Base-by-base conservation (phyloP, 2,329 filamentous ascomycete species). In the Byssothecium circinans region DNA sequence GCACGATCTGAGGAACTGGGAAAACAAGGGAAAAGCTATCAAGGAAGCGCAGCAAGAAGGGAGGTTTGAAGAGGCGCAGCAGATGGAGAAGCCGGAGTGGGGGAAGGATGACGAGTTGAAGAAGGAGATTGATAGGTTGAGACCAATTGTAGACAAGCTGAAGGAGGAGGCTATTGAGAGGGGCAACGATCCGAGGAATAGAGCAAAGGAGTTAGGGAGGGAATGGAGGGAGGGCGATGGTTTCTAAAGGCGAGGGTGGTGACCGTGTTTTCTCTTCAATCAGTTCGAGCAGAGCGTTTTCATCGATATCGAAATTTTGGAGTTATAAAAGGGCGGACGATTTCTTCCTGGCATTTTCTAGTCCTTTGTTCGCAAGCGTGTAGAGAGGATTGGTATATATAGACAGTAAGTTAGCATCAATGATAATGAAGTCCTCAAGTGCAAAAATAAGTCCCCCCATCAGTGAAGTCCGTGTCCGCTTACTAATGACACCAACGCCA, bases 201-300 rank as follows among this genome's bases (percentile, higher is more conserved):
- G 82, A 47, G 82, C 81, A 1, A 47, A 68, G 52, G 80, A 82
- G 57, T 73, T 73, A 8, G 80, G 81, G 29, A 74, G 80, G 43
- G 65, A 69, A 36, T 83, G 79, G 80, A 75, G 75, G 30, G 77
- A 80, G 35, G 80, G 78, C 1, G 79, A 82, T 62, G 78, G 78
- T 2, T 82, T 77, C 58, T 82, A 32, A 10, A 17, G n/a, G n/a
- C 35, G 35, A 18, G 14, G 19, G 6, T 39, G 6, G 36, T 39
- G 19, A 27, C n/a, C n/a, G n/a, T n/a, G n/a, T n/a, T n/a, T n/a
- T n/a, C n/a, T n/a, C n/a, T n/a, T n/a, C n/a, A n/a, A n/a, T n/a
- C n/a, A n/a, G n/a, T n/a, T n/a, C n/a, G n/a, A n/a, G n/a, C n/a
- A n/a, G n/a, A n/a, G n/a, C n/a, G n/a, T n/a, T n/a, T n/a, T n/a